Base-by-base conservation (phyloP, 805 yeast species). In the Metschnikowia cerradonensis region DNA sequence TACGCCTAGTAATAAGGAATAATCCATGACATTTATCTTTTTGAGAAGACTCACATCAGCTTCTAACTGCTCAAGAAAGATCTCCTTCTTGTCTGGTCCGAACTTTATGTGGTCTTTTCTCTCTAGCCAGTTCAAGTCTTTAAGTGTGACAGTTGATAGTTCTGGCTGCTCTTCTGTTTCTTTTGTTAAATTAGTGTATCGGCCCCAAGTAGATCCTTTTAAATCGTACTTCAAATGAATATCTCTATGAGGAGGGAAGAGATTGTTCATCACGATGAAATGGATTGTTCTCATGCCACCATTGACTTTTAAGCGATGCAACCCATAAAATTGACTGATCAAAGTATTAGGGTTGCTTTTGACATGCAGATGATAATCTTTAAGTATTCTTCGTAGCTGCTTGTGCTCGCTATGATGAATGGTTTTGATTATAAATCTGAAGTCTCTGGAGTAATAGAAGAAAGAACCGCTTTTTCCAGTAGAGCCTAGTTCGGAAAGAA, bases 381-480 rank as follows among this genome's bases (percentile, higher is more conserved):
- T 80, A 43, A 94, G 75, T 35, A 88, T 82, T 54, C 75, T 77
- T 58, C 96, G 75, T 53, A 94, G 71, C 65, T 89, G 94, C 54
- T 82, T 81, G 71, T 94, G 98, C 63, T 94, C 99, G 1, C 94
- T 71, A 61, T 88, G 96, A 65, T 89, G 97, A 49, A 94, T 90
- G 0, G 99, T 94, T 67, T 94, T 94, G 68, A 94, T 95, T 64
- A 94, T 94, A 70, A 88, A 94, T 55, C 92, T 79, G 71, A 85
- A 91, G 70, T 95, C 99, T 53, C 96, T 75, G 5, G 97, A 90
- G 67, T 88, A 95, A 72, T 94, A 94, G 65, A 94, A 94, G 63
- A 92, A 92, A 0, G 97, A 90, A 0, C 99, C 99, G 62, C 96
- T 86, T 67, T 94, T 94, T 3, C 99, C 99, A 0, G 98, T 97